phyloP scores from a whole-genome alignment of 768 basidiomycete species.

The Amanita fuliginea region DNA sequence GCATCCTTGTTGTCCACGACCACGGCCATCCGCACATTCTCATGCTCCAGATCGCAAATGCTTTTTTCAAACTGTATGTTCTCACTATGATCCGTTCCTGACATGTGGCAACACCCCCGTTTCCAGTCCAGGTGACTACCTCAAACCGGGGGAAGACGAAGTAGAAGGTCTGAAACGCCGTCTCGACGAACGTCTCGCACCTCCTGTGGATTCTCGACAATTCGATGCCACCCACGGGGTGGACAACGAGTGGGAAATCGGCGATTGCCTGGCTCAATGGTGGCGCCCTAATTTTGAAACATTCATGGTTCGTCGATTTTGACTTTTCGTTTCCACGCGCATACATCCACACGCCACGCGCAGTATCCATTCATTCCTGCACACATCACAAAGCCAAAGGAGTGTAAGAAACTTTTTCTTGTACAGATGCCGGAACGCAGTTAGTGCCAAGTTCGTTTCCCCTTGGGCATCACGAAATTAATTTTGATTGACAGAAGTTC shows the following conservation, averaged over 20 bases:
- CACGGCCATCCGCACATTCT: constrained; percentile 97
- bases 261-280: constrained; percentile 96
- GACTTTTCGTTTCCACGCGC: not conserved
- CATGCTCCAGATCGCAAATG: constrained; percentile 97
- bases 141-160: constrained; percentile 94
- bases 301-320: constrained; percentile 69
- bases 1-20: constrained; percentile 83
- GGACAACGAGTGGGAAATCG: constrained; percentile 92
- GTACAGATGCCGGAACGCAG: constrained; percentile 94
- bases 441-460: constrained; percentile 28
- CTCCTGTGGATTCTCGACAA: constrained; percentile 56
- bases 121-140: constrained; percentile 92
- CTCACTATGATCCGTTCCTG: constrained; percentile 4
- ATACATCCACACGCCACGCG: not conserved
- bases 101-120: not conserved
- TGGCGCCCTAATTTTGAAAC: constrained; percentile 98
- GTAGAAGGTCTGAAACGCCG: constrained; percentile 82
- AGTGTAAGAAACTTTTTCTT: constrained; percentile 92
- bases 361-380: constrained; percentile 89
- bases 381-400: constrained; percentile 96
- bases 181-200: constrained; percentile 82
- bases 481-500: constrained; percentile 51
- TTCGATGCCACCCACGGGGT: constrained; percentile 69
- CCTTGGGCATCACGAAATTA: not conserved
- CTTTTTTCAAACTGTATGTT: constrained; percentile 94